These are phyloP conservation scores for Diplodia seriata DNA, from an alignment of 2,329 filamentous ascomycete genomes.

Conservation along the genomic window DNA sequence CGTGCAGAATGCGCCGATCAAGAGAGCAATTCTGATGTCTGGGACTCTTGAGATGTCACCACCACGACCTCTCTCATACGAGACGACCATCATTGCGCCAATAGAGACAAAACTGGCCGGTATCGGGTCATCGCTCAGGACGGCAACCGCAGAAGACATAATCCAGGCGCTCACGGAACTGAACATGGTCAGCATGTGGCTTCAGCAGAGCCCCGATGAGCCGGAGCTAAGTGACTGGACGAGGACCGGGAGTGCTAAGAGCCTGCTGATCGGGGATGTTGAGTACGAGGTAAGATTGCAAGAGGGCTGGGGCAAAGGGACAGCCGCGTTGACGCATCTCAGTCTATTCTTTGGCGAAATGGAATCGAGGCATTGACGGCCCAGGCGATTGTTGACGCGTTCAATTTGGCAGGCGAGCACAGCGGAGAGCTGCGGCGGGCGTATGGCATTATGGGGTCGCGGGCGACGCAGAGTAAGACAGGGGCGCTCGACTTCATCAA, in stretches of 20 bases:
- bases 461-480: conserved; percentile 50
- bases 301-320: background rate
- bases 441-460: conserved; percentile 52
- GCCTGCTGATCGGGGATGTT: conserved; percentile 53
- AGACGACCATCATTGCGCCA: conserved; percentile 42
- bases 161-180: conserved; percentile 47
- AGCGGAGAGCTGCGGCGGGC: conserved; percentile 43
- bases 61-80: conserved; percentile 48
- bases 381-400: conserved; percentile 45
- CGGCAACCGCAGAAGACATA: conserved; percentile 42
- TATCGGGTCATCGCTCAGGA: conserved; percentile 37
- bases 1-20: conserved; percentile 43
- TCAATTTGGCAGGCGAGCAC: conserved; percentile 43
- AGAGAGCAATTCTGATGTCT: conserved; percentile 50
- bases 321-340: background rate
- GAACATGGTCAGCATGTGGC: conserved; percentile 53
- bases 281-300: conserved; percentile 44
- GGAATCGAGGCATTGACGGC: conserved; percentile 50
- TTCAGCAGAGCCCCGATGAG: conserved; percentile 48
- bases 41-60: conserved; percentile 54
- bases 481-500: conserved; percentile 52
- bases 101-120: conserved; percentile 37
- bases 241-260: conserved; percentile 43
- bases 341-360: conserved; percentile 56
- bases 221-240: conserved; percentile 48